A percentile compares a stretch with the other conserved stretches of the same genome.
phyloP scores from a whole-genome alignment of 768 basidiomycete genomes.

The Galerina sulciceps region DNA sequence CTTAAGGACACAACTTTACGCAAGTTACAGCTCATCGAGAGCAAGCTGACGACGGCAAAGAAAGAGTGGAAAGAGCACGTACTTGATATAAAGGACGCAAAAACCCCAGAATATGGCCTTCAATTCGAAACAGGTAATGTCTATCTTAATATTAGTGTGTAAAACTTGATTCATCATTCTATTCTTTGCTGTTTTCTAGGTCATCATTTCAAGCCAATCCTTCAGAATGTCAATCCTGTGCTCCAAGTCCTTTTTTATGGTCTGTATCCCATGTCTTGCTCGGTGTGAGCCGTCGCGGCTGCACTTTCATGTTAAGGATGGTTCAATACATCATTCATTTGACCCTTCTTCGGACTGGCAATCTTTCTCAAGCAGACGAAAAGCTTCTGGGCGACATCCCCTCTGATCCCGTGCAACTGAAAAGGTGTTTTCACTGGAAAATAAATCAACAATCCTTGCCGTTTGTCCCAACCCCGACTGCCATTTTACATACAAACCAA shows the following conservation, averaged over 20 bases:
- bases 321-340: conserved; percentile 10
- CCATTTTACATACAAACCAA: conserved; percentile 15
- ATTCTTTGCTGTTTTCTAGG: not conserved
- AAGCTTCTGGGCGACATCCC: not conserved
- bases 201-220: conserved; percentile 11
- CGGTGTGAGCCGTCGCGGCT: conserved; percentile 5
- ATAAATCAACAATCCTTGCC: conserved; percentile 12
- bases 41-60: not conserved
- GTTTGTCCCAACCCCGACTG: conserved; percentile 18
- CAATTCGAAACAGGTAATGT: not conserved
- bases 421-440: conserved; percentile 4
- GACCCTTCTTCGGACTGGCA: not conserved
- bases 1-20: not conserved
- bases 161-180: not conserved
- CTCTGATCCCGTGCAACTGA: not conserved
- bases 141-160: not conserved
- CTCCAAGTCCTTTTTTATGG: conserved; percentile 12
- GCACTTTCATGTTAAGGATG: conserved; percentile 10
- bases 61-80: not conserved
- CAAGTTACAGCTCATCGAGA: not conserved
- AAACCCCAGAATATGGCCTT: not conserved
- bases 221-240: conserved; percentile 7
- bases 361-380: not conserved
- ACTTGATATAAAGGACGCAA: not conserved
- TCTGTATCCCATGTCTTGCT: conserved; percentile 12